Percentiles rank a stretch among this genome's conserved stretches.
These are phyloP conservation scores for Monosporascus sp. DNA, from an alignment of 2,329 filamentous ascomycete species.

Conservation along the genomic window DNA sequence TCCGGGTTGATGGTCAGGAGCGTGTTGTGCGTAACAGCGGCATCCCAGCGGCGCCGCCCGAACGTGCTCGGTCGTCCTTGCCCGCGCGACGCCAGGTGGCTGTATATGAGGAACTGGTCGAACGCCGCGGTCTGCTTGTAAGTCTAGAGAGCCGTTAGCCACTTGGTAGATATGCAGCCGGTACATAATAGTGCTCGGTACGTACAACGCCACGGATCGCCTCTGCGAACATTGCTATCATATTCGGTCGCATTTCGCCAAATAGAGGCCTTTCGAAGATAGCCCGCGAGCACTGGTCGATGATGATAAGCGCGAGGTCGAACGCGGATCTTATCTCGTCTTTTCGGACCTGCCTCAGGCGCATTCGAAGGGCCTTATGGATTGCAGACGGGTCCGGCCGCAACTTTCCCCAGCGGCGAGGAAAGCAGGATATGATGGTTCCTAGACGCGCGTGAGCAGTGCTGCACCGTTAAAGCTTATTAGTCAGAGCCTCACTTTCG, in stretches of 20 bases:
- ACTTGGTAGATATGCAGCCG: background rate
- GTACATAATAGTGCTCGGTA: background rate
- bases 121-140: constrained; percentile 6
- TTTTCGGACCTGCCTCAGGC: constrained; percentile 2
- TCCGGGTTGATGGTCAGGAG: constrained; percentile 22
- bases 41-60: background rate
- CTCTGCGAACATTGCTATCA: constrained; percentile 25
- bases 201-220: constrained; percentile 23
- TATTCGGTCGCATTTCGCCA: constrained; percentile 21
- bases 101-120: constrained; percentile 3
- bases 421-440: constrained; percentile 32
- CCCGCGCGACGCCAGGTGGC: background rate
- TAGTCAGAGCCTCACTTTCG: background rate
- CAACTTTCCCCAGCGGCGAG: constrained; percentile 32
- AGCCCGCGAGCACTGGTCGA: constrained; percentile 30
- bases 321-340: constrained; percentile 22
- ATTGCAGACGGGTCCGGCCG: constrained; percentile 31
- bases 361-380: constrained; percentile 27
- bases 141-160: constrained; percentile 8
- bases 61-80: background rate
- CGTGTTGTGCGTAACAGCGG: constrained; percentile 8
- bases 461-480: no score
- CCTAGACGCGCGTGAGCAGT: constrained; percentile 13
- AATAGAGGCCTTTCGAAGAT: constrained; percentile 29
- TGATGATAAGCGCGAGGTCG: constrained; percentile 29